Evolutionary conservation across 345 rosid genomes (phyloP).

Genomic region (Linum lewisii): DNA sequence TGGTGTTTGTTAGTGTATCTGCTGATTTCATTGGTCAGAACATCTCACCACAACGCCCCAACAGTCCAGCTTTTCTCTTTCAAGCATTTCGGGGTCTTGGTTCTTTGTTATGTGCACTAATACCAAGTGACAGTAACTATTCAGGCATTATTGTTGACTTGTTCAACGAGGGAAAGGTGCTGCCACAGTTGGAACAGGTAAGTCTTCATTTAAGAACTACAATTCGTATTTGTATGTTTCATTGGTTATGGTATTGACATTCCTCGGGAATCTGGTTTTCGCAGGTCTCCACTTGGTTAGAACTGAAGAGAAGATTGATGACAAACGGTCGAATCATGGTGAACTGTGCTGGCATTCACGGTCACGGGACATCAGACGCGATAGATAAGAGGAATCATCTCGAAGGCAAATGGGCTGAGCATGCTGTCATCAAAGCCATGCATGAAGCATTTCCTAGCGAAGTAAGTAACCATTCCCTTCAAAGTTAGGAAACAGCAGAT

Average conservation of each 20-base stretch:
- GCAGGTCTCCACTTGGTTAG: conserved; percentile 55
- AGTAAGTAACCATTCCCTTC: conserved; percentile 24
- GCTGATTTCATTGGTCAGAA: neutral
- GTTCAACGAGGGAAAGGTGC: conserved; percentile 61
- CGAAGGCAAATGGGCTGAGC: conserved; percentile 35
- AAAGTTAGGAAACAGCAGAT: too few relatives aligned
- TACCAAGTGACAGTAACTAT: conserved; percentile 10
- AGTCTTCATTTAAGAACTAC: neutral
- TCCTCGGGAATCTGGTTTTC: conserved; percentile 1
- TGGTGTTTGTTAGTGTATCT: neutral
- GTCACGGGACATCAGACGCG: conserved; percentile 17
- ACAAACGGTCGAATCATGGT: conserved; percentile 72
- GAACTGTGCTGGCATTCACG: conserved; percentile 61
- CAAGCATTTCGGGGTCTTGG: neutral
- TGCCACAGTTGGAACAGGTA: conserved; percentile 63
- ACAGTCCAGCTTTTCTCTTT: neutral
- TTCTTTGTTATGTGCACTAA: conserved; percentile 11
- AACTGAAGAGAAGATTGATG: conserved; percentile 50
- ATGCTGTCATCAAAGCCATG: conserved; percentile 55
- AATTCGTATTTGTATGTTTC: too few relatives aligned
- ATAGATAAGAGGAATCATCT: conserved; percentile 14
- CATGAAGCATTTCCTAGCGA: conserved; percentile 58
- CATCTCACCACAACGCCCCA: neutral
- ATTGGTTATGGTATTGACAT: neutral
- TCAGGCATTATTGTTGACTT: conserved; percentile 67